Percentiles rank a stretch among this genome's conserved stretches.
Conservation (phyloP, 495 filamentous ascomycete genomes). For the Opeltia flavorubescens region DNA sequence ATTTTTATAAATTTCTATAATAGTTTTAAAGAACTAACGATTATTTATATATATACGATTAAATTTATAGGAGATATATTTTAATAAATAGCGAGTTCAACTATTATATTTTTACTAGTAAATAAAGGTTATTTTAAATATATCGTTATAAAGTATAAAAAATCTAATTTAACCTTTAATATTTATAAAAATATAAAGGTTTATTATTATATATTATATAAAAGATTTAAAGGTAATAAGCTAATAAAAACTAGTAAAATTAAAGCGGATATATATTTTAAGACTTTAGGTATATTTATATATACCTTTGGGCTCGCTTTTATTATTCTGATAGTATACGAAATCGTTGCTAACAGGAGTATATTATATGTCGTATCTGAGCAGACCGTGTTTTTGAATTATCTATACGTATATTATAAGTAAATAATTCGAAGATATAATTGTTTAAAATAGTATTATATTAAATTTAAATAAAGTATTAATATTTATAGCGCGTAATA, state of each 20-base stretch:
- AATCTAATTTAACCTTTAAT: neutral
- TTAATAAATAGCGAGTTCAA: neutral
- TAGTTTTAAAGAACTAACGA: neutral
- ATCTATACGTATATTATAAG: too few relatives aligned
- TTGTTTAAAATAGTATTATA: too few relatives aligned
- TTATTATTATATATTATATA: neutral
- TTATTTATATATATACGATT: neutral
- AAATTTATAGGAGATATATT: neutral
- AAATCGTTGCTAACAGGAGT: too few relatives aligned
- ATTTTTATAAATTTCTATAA: neutral
- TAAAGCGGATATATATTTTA: neutral
- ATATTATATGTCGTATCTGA: too few relatives aligned
- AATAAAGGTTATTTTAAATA: neutral
- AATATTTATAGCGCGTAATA: too few relatives aligned
- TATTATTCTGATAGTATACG: too few relatives aligned
- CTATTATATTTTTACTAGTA: neutral
- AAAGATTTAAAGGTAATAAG: neutral
- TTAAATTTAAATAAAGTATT: too few relatives aligned
- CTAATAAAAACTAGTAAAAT: neutral
- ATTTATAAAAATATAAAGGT: neutral
- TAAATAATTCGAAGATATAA: too few relatives aligned
- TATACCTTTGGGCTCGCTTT: too few relatives aligned
- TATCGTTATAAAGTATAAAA: neutral
- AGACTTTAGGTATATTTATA: too few relatives aligned
- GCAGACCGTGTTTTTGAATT: too few relatives aligned